Evolutionary conservation across 805 yeast species (phyloP).

Genomic region (Saturnispora quitensis): DNA sequence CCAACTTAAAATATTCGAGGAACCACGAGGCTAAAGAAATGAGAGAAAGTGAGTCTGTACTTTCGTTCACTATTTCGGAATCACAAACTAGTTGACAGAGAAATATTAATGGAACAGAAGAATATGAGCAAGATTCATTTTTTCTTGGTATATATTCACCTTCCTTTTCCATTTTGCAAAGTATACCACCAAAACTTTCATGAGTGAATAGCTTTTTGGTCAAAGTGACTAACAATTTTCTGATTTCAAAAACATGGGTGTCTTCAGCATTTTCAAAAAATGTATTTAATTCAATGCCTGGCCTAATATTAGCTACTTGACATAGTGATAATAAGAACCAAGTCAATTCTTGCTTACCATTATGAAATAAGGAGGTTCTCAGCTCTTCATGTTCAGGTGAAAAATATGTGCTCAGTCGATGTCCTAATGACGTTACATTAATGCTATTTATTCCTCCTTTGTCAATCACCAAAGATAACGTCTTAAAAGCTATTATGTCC

Average conservation of each 20-base stretch:
- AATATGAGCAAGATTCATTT: neutral
- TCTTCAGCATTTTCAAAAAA: neutral
- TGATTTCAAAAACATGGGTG: neutral
- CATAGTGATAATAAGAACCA: slow-evolving; percentile 4
- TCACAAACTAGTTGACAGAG: slow-evolving; percentile 1
- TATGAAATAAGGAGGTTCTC: slow-evolving; percentile 1
- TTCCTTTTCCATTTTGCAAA: slow-evolving; percentile 3
- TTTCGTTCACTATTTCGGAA: neutral
- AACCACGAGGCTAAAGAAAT: slow-evolving; percentile 33
- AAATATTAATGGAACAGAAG: slow-evolving; percentile 4
- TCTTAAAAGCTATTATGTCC: neutral
- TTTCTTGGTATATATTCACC: neutral
- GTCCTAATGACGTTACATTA: neutral
- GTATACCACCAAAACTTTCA: slow-evolving; percentile 7
- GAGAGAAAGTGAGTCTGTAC: neutral
- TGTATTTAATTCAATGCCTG: neutral
- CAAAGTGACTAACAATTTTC: neutral
- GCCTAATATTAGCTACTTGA: neutral
- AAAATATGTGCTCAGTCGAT: neutral
- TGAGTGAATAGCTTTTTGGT: slow-evolving; percentile 1
- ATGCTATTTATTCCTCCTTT: neutral
- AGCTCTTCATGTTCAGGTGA: slow-evolving; percentile 2
- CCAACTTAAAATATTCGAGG: slow-evolving; percentile 23
- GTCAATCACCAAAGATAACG: slow-evolving; percentile 1
- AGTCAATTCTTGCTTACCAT: slow-evolving; percentile 5